phyloP scores from a whole-genome alignment of 495 filamentous ascomycete genomes.

The Lasiosphaeria ovina region DNA sequence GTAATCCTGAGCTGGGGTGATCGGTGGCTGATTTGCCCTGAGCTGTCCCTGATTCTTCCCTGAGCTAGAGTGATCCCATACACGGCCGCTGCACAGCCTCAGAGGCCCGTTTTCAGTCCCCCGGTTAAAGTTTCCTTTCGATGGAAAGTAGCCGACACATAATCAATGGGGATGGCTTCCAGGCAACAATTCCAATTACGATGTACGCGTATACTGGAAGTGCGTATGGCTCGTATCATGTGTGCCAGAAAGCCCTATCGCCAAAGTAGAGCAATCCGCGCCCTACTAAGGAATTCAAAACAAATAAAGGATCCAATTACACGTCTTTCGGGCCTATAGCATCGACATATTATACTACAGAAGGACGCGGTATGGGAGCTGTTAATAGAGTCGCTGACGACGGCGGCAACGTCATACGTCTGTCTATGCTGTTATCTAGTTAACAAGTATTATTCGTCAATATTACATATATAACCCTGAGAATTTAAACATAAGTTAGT shows the following conservation, averaged over 20 bases:
- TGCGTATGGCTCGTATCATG: background rate
- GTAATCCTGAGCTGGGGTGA: background rate
- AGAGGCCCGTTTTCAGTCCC: background rate
- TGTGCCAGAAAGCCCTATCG: constrained; percentile 3
- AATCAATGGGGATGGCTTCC: background rate
- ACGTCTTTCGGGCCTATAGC: too few relatives aligned
- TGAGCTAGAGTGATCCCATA: background rate
- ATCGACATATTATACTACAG: too few relatives aligned
- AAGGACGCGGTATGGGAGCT: too few relatives aligned
- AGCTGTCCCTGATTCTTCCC: background rate
- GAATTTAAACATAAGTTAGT: too few relatives aligned
- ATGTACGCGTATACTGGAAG: background rate
- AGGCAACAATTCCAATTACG: background rate
- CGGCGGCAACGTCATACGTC: too few relatives aligned
- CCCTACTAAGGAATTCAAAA: background rate
- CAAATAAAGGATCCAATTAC: too few relatives aligned
- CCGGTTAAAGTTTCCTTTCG: background rate
- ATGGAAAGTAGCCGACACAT: background rate
- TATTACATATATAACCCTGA: too few relatives aligned
- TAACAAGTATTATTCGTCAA: too few relatives aligned
- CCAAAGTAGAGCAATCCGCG: constrained; percentile 5
- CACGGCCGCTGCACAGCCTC: background rate
- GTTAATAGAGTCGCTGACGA: too few relatives aligned
- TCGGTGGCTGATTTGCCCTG: background rate
- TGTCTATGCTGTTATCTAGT: too few relatives aligned